These are phyloP conservation scores for Mesostigma viride DNA, from an alignment of 139 green algal species.

Conservation along the genomic window DNA sequence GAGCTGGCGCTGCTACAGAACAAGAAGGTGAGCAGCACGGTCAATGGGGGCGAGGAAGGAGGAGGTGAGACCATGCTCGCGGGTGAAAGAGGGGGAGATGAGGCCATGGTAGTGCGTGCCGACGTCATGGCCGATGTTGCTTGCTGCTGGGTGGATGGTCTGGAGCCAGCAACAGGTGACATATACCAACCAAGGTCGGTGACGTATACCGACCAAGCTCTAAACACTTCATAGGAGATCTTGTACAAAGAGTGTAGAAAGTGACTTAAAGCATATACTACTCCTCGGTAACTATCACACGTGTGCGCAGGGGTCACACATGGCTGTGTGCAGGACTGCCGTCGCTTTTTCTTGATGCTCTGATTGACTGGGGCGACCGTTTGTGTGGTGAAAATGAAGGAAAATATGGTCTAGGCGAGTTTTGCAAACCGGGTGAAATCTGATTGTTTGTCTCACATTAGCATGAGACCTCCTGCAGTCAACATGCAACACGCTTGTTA, in stretches of 20 bases:
- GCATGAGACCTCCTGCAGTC: neutral
- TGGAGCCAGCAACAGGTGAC: too few relatives aligned
- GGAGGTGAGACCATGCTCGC: neutral
- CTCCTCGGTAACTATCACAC: too few relatives aligned
- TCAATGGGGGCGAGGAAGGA: neutral
- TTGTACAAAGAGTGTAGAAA: too few relatives aligned
- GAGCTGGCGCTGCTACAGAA: constrained; percentile 40
- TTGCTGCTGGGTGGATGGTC: too few relatives aligned
- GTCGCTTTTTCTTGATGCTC: neutral
- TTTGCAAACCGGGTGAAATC: neutral
- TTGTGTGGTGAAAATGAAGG: neutral
- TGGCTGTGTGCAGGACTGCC: too few relatives aligned
- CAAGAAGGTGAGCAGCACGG: constrained; percentile 25
- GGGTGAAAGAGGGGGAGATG: neutral
- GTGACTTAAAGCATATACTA: too few relatives aligned
- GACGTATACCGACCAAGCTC: too few relatives aligned
- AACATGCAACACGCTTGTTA: neutral
- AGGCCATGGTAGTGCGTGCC: neutral
- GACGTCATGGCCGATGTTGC: too few relatives aligned
- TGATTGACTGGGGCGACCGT: neutral
- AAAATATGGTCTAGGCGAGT: neutral
- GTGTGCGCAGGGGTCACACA: too few relatives aligned
- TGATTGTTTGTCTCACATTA: neutral
- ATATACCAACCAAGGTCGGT: too few relatives aligned
- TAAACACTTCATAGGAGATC: too few relatives aligned